A percentile compares a stretch with the other conserved stretches of the same genome.
Conservation (phyloP, 2,329 filamentous ascomycete species). For the Ophiognomonia clavigignenti-juglandacearum region DNA sequence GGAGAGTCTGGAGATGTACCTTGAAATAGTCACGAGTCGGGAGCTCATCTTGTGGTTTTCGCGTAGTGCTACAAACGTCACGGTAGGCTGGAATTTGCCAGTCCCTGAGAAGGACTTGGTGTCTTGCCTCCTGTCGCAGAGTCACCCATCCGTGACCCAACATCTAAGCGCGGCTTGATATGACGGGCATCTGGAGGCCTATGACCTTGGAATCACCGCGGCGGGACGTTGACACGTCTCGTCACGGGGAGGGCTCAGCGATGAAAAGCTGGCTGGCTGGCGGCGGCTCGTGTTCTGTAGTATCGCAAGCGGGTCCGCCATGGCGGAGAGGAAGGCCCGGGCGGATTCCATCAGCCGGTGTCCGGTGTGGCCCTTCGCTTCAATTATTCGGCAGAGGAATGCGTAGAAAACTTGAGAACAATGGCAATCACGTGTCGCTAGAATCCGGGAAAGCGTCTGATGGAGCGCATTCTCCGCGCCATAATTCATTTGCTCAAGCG, state of each 20-base stretch:
- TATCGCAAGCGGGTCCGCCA: not conserved
- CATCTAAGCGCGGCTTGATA: too few species aligned
- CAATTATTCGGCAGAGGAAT: not conserved
- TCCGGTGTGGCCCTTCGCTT: not conserved
- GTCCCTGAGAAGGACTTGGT: not conserved
- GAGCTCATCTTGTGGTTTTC: not conserved
- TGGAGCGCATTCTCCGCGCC: not conserved
- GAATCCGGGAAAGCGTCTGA: too few species aligned
- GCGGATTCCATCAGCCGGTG: not conserved
- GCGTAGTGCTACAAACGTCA: not conserved
- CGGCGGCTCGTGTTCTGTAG: not conserved
- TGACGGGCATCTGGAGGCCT: too few species aligned
- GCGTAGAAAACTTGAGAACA: too few species aligned
- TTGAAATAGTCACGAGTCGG: not conserved
- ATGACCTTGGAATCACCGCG: too few species aligned
- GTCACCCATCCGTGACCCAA: too few species aligned
- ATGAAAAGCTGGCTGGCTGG: not conserved
- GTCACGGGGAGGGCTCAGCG: not conserved
- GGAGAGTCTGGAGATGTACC: not conserved
- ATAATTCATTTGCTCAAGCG: not conserved
- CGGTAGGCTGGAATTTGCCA: not conserved
- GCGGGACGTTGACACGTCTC: not conserved
- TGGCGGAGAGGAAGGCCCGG: not conserved
- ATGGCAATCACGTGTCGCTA: not conserved
- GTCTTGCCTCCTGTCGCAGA: too few species aligned